Evolutionary conservation across 2,329 filamentous ascomycete genomes (phyloP).

Genomic region (Aspergillus tubingensis): DNA sequence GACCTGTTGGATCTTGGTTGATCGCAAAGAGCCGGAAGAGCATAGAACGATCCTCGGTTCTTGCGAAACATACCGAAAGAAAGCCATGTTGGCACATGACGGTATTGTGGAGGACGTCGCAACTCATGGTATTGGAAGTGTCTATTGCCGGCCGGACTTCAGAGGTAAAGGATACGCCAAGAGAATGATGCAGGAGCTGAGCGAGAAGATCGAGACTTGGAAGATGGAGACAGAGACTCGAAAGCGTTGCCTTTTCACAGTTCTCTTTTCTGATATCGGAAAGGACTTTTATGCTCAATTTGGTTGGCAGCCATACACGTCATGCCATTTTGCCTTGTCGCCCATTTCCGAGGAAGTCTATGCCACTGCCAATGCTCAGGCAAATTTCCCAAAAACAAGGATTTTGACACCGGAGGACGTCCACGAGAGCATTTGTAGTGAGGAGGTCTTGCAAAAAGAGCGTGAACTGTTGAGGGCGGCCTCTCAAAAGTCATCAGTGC

Average conservation of each 20-base stretch:
- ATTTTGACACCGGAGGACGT: conserved; percentile 39
- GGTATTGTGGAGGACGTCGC: conserved; percentile 57
- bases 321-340: conserved; percentile 68
- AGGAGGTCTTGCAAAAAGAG: conserved; percentile 67
- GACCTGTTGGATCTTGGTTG: conserved; percentile 62
- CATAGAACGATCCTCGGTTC: conserved; percentile 55
- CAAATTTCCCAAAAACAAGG: conserved; percentile 31
- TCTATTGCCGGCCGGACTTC: conserved; percentile 70
- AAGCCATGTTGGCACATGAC: conserved; percentile 48
- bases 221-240: conserved; percentile 48
- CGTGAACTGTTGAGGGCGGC: conserved; percentile 61
- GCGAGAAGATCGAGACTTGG: conserved; percentile 54
- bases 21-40: conserved; percentile 43
- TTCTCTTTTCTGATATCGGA: conserved; percentile 85
- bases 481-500: conserved; percentile 43
- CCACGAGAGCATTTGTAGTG: conserved; percentile 52
- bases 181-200: conserved; percentile 71
- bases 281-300: conserved; percentile 75
- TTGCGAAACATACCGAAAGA: conserved; percentile 57
- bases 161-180: conserved; percentile 75
- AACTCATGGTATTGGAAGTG: conserved; percentile 75
- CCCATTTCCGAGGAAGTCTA: conserved; percentile 36
- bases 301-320: conserved; percentile 76
- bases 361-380: conserved; percentile 23
- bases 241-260: conserved; percentile 63